These are phyloP conservation scores for Tritrichomonas foetus DNA, from an alignment of 208 protist genomes.

Conservation along the genomic window DNA sequence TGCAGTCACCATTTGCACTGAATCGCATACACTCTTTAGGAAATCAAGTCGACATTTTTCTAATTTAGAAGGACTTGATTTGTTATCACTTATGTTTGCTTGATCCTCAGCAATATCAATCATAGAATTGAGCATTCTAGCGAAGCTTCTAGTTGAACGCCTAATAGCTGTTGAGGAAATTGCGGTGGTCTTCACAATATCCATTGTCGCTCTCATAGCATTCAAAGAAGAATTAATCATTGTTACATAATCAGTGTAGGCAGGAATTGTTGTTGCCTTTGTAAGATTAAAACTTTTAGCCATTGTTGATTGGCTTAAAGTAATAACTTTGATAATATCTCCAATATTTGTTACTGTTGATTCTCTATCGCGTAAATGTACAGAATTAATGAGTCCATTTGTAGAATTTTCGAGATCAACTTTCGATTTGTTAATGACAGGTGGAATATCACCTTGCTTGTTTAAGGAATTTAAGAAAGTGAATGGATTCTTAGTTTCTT, in stretches of 20 bases:
- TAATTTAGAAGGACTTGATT: background rate
- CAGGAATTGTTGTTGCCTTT: background rate
- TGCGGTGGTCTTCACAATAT: background rate
- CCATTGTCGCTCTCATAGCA: background rate
- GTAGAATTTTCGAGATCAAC: background rate
- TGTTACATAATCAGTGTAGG: background rate
- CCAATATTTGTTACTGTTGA: background rate
- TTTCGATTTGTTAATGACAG: background rate
- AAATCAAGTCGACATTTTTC: background rate
- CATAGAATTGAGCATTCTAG: background rate
- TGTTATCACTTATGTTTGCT: background rate
- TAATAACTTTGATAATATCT: background rate
- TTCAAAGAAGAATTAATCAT: background rate
- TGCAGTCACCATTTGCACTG: background rate
- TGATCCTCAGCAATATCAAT: background rate
- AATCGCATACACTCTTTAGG: background rate
- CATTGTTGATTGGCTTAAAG: background rate
- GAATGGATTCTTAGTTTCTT: constrained; percentile 13
- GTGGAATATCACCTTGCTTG: background rate
- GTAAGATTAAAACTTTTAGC: background rate
- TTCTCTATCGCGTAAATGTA: background rate
- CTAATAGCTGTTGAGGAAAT: background rate
- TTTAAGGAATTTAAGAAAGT: background rate
- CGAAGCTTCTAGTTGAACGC: background rate
- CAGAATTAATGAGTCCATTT: background rate